These are phyloP conservation scores for Apiospora rasikravindrae DNA, from an alignment of 2,329 filamentous ascomycete species.

Conservation along the genomic window DNA sequence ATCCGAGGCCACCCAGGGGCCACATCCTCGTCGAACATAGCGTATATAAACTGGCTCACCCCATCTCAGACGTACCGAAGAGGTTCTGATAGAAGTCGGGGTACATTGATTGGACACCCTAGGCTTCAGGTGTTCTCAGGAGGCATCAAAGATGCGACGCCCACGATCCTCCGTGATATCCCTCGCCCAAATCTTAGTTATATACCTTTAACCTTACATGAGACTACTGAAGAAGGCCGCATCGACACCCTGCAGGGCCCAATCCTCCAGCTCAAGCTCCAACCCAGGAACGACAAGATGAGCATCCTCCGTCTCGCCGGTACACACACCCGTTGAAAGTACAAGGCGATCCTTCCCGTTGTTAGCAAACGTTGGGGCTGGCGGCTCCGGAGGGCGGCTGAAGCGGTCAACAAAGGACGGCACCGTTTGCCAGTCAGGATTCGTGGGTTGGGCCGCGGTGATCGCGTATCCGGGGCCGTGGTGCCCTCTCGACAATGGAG, in stretches of 20 bases:
- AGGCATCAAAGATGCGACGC: too few relatives aligned
- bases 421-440: neutral
- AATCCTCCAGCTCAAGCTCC: slow-evolving; percentile 26
- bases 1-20: neutral
- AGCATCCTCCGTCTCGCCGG: neutral
- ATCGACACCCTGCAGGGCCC: slow-evolving; percentile 38
- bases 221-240: slow-evolving; percentile 35
- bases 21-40: neutral
- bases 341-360: neutral
- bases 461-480: neutral
- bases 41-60: neutral
- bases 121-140: too few relatives aligned
- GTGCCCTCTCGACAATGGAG: neutral
- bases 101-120: too few relatives aligned
- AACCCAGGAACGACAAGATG: slow-evolving; percentile 25
- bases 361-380: neutral
- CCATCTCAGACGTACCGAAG: neutral
- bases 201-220: too few relatives aligned
- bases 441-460: neutral
- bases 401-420: neutral
- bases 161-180: neutral
- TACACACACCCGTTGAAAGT: neutral
- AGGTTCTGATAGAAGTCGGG: neutral
- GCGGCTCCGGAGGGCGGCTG: neutral
- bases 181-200: neutral